A percentile compares a stretch with the other conserved stretches of the same genome.
Conservation (phyloP, 805 yeast genomes). For the Cephaloascus albidus region DNA sequence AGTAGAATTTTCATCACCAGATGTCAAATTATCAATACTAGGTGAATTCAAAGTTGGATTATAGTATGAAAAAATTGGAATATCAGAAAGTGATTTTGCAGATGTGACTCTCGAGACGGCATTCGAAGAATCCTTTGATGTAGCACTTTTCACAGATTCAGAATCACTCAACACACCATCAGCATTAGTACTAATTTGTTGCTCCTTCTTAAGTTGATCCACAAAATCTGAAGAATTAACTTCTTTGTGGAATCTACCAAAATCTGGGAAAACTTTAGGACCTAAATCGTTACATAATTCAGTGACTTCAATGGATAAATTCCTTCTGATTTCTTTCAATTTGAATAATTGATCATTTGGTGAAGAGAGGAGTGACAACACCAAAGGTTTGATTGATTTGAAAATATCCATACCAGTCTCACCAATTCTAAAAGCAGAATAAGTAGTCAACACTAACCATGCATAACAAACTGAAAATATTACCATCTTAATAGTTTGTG, state of each 20-base stretch:
- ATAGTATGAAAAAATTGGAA: neutral
- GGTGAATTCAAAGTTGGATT: neutral
- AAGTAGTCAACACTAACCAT: conserved; percentile 28
- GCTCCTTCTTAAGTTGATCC: neutral
- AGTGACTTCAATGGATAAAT: conserved; percentile 18
- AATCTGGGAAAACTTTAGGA: conserved; percentile 28
- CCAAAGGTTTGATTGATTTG: conserved; percentile 27
- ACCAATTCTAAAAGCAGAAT: conserved; percentile 29
- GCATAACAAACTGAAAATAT: conserved; percentile 20
- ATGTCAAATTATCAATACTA: neutral
- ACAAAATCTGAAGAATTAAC: neutral
- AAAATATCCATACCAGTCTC: conserved; percentile 32
- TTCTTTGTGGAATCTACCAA: conserved; percentile 7
- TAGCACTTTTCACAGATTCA: neutral
- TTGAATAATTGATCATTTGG: conserved; percentile 20
- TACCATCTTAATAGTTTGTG: conserved; percentile 5
- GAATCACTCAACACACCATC: neutral
- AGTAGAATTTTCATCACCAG: neutral
- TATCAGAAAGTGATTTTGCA: neutral
- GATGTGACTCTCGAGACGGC: neutral
- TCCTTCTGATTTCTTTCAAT: conserved; percentile 17
- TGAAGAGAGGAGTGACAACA: conserved; percentile 20
- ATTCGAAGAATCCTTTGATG: neutral
- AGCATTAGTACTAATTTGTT: too few relatives aligned
- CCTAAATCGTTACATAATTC: conserved; percentile 27